Percentiles rank a stretch among this genome's conserved stretches.
These are phyloP conservation scores for Amanita thiersii DNA, from an alignment of 768 basidiomycete species.

Conservation along the genomic window DNA sequence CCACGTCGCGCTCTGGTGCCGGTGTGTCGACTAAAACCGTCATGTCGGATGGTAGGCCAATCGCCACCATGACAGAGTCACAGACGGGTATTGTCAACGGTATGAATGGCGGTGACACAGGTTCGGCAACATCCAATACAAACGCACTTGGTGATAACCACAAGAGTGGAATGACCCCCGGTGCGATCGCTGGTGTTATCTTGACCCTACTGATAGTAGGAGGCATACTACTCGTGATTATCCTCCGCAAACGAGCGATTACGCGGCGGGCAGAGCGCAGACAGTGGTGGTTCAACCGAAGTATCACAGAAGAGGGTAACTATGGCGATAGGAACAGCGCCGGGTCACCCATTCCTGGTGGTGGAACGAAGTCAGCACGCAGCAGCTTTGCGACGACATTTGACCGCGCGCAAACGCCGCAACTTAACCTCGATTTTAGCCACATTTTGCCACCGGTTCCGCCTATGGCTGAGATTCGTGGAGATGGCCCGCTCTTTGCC, in stretches of 20 bases:
- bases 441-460: constrained; percentile 31
- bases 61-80: too few relatives aligned
- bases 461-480: constrained; percentile 48
- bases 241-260: constrained; percentile 38
- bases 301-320: constrained; percentile 14
- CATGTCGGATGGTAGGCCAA: too few relatives aligned
- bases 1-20: too few relatives aligned
- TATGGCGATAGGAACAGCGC: constrained; percentile 19
- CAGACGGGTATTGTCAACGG: too few relatives aligned
- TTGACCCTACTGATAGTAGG: constrained; percentile 24
- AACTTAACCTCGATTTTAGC: constrained; percentile 15
- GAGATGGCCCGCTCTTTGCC: constrained; percentile 22
- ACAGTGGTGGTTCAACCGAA: constrained; percentile 36
- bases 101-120: constrained; percentile 8
- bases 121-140: constrained; percentile 3
- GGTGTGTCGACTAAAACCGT: too few relatives aligned
- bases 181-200: constrained; percentile 40
- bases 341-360: constrained; percentile 11
- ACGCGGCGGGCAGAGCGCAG: constrained; percentile 32
- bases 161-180: constrained; percentile 28
- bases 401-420: constrained; percentile 31
- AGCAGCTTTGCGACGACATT: constrained; percentile 64
- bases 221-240: constrained; percentile 27
- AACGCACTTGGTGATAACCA: constrained; percentile 12
- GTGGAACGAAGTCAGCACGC: constrained; percentile 26